Evolutionary conservation across 208 protist species (phyloP).

Genomic region (Wallacemonas sp.): DNA sequence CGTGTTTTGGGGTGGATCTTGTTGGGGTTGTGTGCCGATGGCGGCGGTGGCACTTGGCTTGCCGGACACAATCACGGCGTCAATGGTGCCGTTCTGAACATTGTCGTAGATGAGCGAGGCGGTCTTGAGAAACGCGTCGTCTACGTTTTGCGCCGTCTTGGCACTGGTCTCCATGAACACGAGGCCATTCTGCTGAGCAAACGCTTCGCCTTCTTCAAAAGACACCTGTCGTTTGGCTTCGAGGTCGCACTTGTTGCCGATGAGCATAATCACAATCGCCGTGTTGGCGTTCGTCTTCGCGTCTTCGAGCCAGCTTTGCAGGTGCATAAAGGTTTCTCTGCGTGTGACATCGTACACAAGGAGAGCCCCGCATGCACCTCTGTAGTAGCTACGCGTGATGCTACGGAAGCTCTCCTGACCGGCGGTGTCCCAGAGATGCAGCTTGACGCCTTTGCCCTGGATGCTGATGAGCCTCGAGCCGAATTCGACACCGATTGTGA

Average conservation of each 20-base stretch:
- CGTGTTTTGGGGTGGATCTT: background rate
- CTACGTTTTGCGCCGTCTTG: conserved; percentile 97
- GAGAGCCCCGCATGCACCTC: conserved; percentile 97
- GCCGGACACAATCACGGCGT: conserved; percentile 72
- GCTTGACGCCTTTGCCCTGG: conserved; percentile 96
- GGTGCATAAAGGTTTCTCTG: conserved; percentile 96
- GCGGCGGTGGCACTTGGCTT: conserved; percentile 15
- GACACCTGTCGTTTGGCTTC: conserved; percentile 91
- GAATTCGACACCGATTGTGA: conserved; percentile 99
- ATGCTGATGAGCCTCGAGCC: conserved; percentile 96
- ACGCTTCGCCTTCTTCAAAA: conserved; percentile 95
- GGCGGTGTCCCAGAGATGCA: conserved; percentile 99
- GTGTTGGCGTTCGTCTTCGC: conserved; percentile 94
- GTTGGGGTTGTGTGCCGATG: background rate
- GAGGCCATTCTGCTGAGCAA: conserved; percentile 95
- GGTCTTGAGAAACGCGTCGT: conserved; percentile 96
- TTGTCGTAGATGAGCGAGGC: conserved; percentile 96
- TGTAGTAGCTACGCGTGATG: conserved; percentile 99
- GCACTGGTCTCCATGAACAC: conserved; percentile 99
- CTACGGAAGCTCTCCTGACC: conserved; percentile 98
- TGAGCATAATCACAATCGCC: conserved; percentile 98
- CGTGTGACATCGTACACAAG: conserved; percentile 99
- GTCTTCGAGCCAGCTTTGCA: conserved; percentile 98
- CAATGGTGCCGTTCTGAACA: conserved; percentile 93
- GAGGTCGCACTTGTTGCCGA: conserved; percentile 99